Evolutionary conservation across 2,329 filamentous ascomycete genomes (phyloP), one percentile per base, ranked within the genome.

Genomic region (Penicillium thymicola): DNA sequence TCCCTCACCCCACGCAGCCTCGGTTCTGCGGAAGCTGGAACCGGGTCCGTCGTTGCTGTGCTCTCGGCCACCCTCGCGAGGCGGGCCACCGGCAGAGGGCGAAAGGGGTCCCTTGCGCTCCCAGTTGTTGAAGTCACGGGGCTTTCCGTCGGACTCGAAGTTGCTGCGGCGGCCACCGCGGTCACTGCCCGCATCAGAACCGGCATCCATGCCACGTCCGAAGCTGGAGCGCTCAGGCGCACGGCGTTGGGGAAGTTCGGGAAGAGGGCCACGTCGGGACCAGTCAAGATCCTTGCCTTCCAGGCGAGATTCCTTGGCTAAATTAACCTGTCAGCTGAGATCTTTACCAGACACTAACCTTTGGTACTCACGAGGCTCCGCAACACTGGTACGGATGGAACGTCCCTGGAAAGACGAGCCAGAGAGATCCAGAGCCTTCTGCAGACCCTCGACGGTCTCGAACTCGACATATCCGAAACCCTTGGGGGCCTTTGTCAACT

Each of bases 381-480:
- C 95, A 72, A 99, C 88, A 80, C 92, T 97, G 73, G 97, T 88
- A 73, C 91, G 87, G 74, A 99, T 92, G 71, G 87, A 89, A 66
- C 94, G 88, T 66, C 92, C 92, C 74, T 95, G 89, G 75, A 97
- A 92, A 57, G 85, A 86, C 59, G 85, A 82, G 67, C 91, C 90
- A 69, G 92, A 92, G 61, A 94, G 83, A 57, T 86, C 85, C 62
- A 99, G 83, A 55, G 94, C 94, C 77, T 92, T 89, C 81, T 96
- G 95, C 70, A 99, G 81, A 58, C 93, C 93, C 48, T 97, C 93
- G 43, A 94, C 79, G 50, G 86, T 88, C 64, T 82, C 86, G 70
- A 99, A 99, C 76, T 99, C 94, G 64, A 96, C 93, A 74, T 99
- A 99, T 60, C 93, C 94, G 70, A 99, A 99, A 47, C 94, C 94